Percentiles rank a stretch among this genome's conserved stretches.
Conservation (phyloP, 352 stramenopile species). For the Saprolegnia diclina region DNA sequence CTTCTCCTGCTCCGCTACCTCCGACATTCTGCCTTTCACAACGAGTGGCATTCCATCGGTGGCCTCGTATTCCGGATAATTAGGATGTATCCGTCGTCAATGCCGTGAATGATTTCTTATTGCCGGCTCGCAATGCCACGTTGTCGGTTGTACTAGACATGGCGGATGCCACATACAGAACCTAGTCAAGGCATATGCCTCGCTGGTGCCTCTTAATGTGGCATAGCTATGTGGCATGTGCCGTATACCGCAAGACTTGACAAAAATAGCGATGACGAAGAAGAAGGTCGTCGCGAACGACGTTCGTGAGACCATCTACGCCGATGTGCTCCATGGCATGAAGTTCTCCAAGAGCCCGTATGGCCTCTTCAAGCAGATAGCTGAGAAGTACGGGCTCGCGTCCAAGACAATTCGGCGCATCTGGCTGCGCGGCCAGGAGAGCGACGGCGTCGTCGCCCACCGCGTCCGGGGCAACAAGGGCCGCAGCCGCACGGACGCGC, state of each 20-base stretch:
- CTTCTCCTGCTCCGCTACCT: constrained; percentile 18
- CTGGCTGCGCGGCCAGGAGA: constrained; percentile 1
- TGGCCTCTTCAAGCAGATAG: constrained; percentile 12
- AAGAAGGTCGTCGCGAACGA: constrained; percentile 14
- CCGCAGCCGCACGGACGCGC: background rate
- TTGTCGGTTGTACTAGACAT: background rate
- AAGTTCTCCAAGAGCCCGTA: constrained; percentile 16
- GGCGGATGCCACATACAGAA: background rate
- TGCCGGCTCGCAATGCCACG: background rate
- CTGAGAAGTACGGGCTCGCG: constrained; percentile 2
- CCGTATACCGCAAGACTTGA: background rate
- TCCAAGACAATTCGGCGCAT: constrained; percentile 15
- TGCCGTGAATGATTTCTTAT: background rate
- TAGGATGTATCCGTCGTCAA: background rate
- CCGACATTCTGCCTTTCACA: background rate
- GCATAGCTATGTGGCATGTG: background rate
- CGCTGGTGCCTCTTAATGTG: no score
- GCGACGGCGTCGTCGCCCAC: background rate
- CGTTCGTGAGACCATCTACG: constrained; percentile 1
- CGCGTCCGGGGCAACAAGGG: constrained; percentile 7
- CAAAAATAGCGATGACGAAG: background rate
- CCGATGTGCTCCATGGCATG: constrained; percentile 6
- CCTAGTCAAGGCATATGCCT: no score
- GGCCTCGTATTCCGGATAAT: background rate
- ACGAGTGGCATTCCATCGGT: constrained; percentile 16